Evolutionary conservation across 1,284 basidiomycete genomes (phyloP), one percentile per base, ranked within the genome.

Genomic region (Trametes versicolor): DNA sequence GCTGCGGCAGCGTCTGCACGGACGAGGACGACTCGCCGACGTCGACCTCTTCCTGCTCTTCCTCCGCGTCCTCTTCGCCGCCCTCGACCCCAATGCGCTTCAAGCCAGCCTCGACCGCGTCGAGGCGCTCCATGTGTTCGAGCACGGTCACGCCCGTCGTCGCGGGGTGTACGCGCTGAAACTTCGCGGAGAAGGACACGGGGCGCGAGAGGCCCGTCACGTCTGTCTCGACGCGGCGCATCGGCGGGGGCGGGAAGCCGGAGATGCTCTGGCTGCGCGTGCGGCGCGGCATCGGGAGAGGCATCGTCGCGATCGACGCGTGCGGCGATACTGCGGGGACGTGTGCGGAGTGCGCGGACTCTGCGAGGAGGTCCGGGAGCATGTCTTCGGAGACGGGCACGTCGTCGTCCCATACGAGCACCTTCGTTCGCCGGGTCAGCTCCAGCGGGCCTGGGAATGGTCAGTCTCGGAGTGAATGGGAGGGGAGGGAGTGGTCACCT

Each of bases 371-470:
- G 47, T 83, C 82, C 76, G 74, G 79, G 43, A 81, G 72, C 23
- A 79, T 76, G 63, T 91, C 89, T 69, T 91, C 90, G 37, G 85
- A 77, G n/a, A 94, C 77, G 75, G 93, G 91, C n/a, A 91, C 78
- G 69, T 93, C 90, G 65, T 96, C 94, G 70, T 94, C 91, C 90
- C 91, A 93, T 15, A 96, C 91, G 29, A 93, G 82, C 13, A 90
- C 87, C 74, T 89, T 94, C 61, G 85, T 86, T 63, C 94, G 81
- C 19, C 94, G 85, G 7, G 94, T 95, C 25, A 96, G 80, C 73
- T 96, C 94, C 66, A 96, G 79, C 9, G 94, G 94, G 19, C 94
- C 93, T 92, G 64, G 21, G 51, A 10, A 49, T 12, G 15, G 60
- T 71, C 21, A 75, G 62, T 39, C 53, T 62, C 54, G 29, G 51